Evolutionary conservation across 192 early-diverging fungal species (phyloP), one percentile per base, ranked within the genome.

Genomic region (Coemansia sp.): DNA sequence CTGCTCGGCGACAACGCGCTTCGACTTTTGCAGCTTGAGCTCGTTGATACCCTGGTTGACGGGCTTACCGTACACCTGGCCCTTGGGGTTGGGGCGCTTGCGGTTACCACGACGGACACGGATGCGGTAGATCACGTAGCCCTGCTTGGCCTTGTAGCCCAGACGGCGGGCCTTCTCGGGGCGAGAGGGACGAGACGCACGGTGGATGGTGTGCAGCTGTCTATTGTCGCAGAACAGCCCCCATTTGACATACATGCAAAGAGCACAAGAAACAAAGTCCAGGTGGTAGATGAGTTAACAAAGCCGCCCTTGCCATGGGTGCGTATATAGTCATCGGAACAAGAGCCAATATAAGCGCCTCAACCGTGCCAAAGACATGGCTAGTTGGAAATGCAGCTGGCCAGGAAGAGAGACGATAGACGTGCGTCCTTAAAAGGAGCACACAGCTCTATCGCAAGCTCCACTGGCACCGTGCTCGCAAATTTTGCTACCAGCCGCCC

Each of bases 141-240:
- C 97, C 86, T 98, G 97, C 90, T 99, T 99, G 87, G 97, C 97
- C 85, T 99, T 99, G 94, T 99, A 99, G 66, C 97, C 97, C 50
- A 99, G 86, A 83, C 97, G 94, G 85, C 97, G 94, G 48, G 97
- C 97, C 90, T 97, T 97, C 84, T 98, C 94, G 64, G 95, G 95
- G 78, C 95, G 95, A 71, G 95, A 95, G 58, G 97, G 94, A 77
- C 95, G 94, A 64, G 95, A 95, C 53, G 95, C 97, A 76, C 96
- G 94, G 89, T 97, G 95, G 84, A 99, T 94, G 66, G 94, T 91
- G 85, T 97, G 95, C 85, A 99, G 89, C 87, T 99, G 97, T 68
- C 95, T 91, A 79, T 43, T 52, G 45, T 20, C 52, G 18, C 25
- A 36, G 33, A 14, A 63, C 2, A 10, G 38, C 18, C 35, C 37